Conservation (phyloP, 495 filamentous ascomycete species). For the Hypoxylon lenormandii region DNA sequence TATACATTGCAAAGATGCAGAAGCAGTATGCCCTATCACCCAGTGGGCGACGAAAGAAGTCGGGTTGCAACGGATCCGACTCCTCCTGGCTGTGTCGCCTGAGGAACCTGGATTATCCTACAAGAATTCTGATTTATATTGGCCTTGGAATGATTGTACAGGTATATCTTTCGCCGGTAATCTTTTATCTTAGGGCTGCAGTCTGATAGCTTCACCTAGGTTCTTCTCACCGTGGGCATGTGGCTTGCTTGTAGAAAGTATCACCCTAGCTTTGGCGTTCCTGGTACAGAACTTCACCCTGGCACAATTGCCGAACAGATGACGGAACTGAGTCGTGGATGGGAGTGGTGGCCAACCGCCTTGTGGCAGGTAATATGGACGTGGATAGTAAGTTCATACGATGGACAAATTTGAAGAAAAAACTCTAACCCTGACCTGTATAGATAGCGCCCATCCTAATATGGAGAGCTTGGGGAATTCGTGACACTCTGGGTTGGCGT, state of each 20-base stretch:
- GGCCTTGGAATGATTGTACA: conserved; percentile 66
- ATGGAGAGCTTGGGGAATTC: conserved; percentile 62
- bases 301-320: conserved; percentile 66
- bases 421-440: conserved; percentile 25
- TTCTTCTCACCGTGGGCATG: conserved; percentile 70
- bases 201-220: conserved; percentile 47
- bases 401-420: conserved; percentile 61
- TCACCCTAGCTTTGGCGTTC: conserved; percentile 61
- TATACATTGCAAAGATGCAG: conserved; percentile 70
- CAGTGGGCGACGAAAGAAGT: conserved; percentile 33
- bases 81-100: conserved; percentile 48
- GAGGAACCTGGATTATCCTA: conserved; percentile 59
- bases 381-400: conserved; percentile 66
- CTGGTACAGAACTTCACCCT: conserved; percentile 57
- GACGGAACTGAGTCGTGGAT: conserved; percentile 62
- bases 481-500: conserved; percentile 76
- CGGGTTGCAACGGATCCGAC: conserved; percentile 43
- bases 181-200: background rate
- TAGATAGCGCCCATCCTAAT: conserved; percentile 57
- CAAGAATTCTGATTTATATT: conserved; percentile 61
- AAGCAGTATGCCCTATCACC: conserved; percentile 54
- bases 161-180: conserved; percentile 48
- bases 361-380: conserved; percentile 74
- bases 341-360: conserved; percentile 77
- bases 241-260: conserved; percentile 75